Conservation (phyloP, 179 eudicot genomes). For the Amaranthus tricolor region DNA sequence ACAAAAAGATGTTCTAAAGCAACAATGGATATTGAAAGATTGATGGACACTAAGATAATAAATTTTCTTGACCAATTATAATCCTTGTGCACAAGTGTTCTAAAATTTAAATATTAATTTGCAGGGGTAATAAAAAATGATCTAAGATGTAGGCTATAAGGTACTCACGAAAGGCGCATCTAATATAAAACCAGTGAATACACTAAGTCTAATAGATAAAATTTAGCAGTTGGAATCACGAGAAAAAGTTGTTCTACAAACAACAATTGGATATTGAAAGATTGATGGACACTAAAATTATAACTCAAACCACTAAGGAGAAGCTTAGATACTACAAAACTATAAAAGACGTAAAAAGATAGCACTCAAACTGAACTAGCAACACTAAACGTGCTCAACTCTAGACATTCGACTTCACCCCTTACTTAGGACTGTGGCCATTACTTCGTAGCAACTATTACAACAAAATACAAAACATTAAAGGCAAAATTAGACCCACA, state of each 20-base stretch:
- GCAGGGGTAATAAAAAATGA: too few relatives aligned
- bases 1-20: not conserved
- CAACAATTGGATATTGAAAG: too few relatives aligned
- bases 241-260: not conserved
- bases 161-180: constrained; percentile 2
- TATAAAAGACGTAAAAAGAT: not conserved
- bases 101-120: too few relatives aligned
- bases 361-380: not conserved
- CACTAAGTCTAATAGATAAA: not conserved
- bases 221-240: not conserved
- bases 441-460: too few relatives aligned
- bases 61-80: not conserved
- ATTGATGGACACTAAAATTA: not conserved
- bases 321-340: not conserved
- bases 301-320: not conserved
- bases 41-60: not conserved
- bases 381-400: too few relatives aligned
- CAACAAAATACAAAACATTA: too few relatives aligned
- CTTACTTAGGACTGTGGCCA: too few relatives aligned
- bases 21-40: too few relatives aligned
- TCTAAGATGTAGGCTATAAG: not conserved
- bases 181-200: not conserved
- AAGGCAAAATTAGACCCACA: too few relatives aligned
- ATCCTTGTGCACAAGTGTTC: too few relatives aligned
- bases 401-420: too few relatives aligned